A percentile compares a stretch with the other conserved stretches of the same genome.
Evolutionary conservation across 1,284 basidiomycete species (phyloP).

Genomic region (Cryptococcus jaspeensis): DNA sequence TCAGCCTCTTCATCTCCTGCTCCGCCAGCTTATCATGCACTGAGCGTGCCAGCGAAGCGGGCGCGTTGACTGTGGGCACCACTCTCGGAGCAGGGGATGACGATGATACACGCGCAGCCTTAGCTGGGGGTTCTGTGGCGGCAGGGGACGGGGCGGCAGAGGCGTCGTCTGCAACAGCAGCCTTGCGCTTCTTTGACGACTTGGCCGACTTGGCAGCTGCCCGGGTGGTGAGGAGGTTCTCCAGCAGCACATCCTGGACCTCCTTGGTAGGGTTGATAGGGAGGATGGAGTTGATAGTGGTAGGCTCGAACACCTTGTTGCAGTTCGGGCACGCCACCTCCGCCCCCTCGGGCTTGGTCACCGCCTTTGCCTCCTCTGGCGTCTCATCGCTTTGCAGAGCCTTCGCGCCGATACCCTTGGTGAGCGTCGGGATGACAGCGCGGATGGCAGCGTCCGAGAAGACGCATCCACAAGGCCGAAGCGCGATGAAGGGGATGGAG

Average conservation of each 20-base stretch:
- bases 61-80: constrained; percentile 1
- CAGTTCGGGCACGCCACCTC: constrained; percentile 50
- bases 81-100: constrained; percentile 4
- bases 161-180: neutral
- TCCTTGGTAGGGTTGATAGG: constrained; percentile 46
- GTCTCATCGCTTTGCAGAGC: constrained; percentile 12
- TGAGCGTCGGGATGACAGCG: constrained; percentile 40
- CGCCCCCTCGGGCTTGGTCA: constrained; percentile 3
- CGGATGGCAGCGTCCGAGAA: constrained; percentile 44
- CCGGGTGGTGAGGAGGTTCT: constrained; percentile 33
- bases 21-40: constrained; percentile 49
- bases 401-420: constrained; percentile 19
- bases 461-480: constrained; percentile 80
- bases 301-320: constrained; percentile 41
- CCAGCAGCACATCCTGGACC: constrained; percentile 44
- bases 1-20: constrained; percentile 48
- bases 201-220: constrained; percentile 45
- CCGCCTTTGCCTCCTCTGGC: constrained; percentile 20
- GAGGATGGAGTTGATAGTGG: constrained; percentile 21
- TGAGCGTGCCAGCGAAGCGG: constrained; percentile 17
- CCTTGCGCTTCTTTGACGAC: constrained; percentile 43
- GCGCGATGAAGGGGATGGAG: constrained; percentile 77
- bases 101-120: neutral
- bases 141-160: neutral
- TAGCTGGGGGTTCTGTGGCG: neutral